Base-by-base conservation (phyloP, 257 asterid genomes). In the Forsythia suspensa region DNA sequence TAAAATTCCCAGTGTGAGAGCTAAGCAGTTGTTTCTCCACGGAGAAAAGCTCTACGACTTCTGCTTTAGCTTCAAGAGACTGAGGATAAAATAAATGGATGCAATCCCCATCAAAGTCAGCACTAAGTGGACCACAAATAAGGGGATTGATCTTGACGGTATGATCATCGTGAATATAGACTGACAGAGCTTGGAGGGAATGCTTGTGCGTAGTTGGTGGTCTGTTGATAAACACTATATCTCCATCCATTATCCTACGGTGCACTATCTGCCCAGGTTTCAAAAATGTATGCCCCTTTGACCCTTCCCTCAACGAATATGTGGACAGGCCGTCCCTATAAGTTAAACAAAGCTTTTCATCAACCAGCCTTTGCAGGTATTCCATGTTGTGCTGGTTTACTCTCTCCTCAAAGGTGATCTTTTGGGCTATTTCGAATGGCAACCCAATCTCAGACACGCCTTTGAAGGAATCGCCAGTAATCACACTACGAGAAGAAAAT, bases 151-250 rank as follows among this genome's bases (percentile, higher is more conserved):
- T 96, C 85, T 96, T 96, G 36, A 96, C 98, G 0, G 97, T 90
- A 67, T 96, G 99, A 81, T 92, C 98, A 13, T 90, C 94, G 2
- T 96, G 99, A 74, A 96, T 81, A 71, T 92, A 96, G 1, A 96
- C 98, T 0, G 94, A 82, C 41, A 96, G 78, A 2, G 97, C 99
- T 81, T 96, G 99, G 73, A 96, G 86, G 9, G 99, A 96, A 76
- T 96, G 99, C 80, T 96, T 96, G 81, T 96, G 99, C 2, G 99
- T 96, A 5, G 99, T 96, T 4, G 99, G 98, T 75, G 99, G 99
- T 80, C 99, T 86, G 69, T 96, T 94, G 73, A 94, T 91, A 82
- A 96, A 96, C 65, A 94, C 98, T 34, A 86, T 89, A 82, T 96
- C 99, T 44, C 99, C 98, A 79, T 96, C 97, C 98, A 96, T 90